phyloP scores from a whole-genome alignment of 805 yeast species.

The Myxozyma kluyveri region DNA sequence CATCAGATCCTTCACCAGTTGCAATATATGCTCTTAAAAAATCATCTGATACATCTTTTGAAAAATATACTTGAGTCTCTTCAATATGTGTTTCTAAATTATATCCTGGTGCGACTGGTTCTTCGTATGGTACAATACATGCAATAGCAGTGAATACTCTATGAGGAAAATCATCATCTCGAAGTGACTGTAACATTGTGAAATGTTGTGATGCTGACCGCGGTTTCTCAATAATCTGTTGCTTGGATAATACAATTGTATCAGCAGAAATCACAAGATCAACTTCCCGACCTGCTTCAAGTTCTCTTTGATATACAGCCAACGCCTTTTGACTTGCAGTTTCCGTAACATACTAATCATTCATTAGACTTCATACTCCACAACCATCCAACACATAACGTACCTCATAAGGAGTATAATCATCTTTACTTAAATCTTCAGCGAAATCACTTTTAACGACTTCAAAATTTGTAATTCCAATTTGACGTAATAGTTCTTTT shows the following conservation, averaged over 20 bases:
- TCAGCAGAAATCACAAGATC: conserved; percentile 60
- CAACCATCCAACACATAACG: neutral
- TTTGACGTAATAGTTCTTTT: conserved; percentile 60
- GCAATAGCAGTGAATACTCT: conserved; percentile 56
- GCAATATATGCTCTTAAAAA: conserved; percentile 61
- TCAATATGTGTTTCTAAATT: conserved; percentile 44
- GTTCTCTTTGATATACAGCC: conserved; percentile 53
- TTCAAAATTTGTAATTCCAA: conserved; percentile 40
- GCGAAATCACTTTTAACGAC: conserved; percentile 66
- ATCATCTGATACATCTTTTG: conserved; percentile 48
- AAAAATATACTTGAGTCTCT: conserved; percentile 43
- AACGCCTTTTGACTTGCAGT: conserved; percentile 70
- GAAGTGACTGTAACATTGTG: conserved; percentile 47
- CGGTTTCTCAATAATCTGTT: conserved; percentile 78
- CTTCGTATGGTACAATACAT: conserved; percentile 44
- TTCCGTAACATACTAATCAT: conserved; percentile 54
- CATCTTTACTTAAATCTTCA: conserved; percentile 65
- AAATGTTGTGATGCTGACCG: conserved; percentile 51
- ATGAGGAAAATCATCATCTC: conserved; percentile 48
- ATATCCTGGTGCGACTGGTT: conserved; percentile 45
- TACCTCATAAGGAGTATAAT: conserved; percentile 45
- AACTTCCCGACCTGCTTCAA: conserved; percentile 38
- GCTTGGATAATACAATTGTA: conserved; percentile 62
- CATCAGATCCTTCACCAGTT: conserved; percentile 70
- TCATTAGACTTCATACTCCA: too few relatives aligned